Base-by-base conservation (phyloP, 768 basidiomycete genomes). In the Kwoniella dendrophila region DNA sequence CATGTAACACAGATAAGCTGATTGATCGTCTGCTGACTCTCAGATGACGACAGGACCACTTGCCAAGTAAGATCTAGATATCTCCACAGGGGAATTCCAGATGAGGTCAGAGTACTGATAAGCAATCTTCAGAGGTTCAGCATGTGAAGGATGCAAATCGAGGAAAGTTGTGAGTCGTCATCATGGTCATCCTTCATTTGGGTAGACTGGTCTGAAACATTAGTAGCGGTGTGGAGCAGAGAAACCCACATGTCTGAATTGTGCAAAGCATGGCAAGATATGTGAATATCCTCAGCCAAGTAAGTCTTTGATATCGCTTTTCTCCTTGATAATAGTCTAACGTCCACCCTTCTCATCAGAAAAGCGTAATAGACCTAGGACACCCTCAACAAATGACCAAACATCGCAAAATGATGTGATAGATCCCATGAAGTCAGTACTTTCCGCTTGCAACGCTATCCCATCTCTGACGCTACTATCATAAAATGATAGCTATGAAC, bases 71-170 rank as follows among this genome's bases (percentile, higher is more conserved):
- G 57, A 27, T 3, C 5, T 33, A 8, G 11, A 11, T 8, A n/a
- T n/a, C n/a, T n/a, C n/a, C n/a, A n/a, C 7, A 44, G n/a, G 11
- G n/a, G n/a, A 18, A 4, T 30, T 10, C 18, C 16, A 4, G 40
- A 14, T 10, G 33, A 8, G 5, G 33, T 8, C n/a, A n/a, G 45
- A n/a, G 20, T 16, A 16, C 33, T 24, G 20, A 2, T 12, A 33
- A 26, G 4, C 3, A 12, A 49, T 48, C 34, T 38, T 2, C 32
- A 59, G 59, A 22, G 36, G 48, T 33, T 51, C 59, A n/a, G 59
- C 59, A 20, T 60, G 59, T 33, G 51, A 52, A 40, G 49, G 24
- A 18, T 60, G 59, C 30, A 60, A 60, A 30, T 12, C 30, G 16
- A 49, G 59, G 5, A 60, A 60, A 22, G 30, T 60, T 1, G 59